Evolutionary conservation across 2,329 filamentous ascomycete genomes (phyloP).

Genomic region (Colletotrichum musae): DNA sequence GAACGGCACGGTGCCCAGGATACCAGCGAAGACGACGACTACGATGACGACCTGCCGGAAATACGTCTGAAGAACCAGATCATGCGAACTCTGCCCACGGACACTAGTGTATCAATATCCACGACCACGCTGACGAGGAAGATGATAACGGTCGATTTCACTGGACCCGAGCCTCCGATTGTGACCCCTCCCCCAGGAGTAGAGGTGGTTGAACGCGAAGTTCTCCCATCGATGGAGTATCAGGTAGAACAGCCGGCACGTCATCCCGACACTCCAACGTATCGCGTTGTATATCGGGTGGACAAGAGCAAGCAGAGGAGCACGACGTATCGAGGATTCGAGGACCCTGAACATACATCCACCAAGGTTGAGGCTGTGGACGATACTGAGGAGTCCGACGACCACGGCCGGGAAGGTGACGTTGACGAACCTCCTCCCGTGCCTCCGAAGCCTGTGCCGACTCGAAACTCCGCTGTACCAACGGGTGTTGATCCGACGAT

Average conservation of each 20-base stretch:
- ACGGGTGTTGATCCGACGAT: conserved; percentile 6
- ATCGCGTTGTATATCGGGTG: conserved; percentile 73
- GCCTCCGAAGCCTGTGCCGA: conserved; percentile 42
- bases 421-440: conserved; percentile 29
- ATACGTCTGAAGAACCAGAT: conserved; percentile 67
- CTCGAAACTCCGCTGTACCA: neutral
- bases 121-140: conserved; percentile 73
- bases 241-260: conserved; percentile 38
- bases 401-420: conserved; percentile 12
- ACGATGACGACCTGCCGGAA: conserved; percentile 61
- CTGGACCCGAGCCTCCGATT: conserved; percentile 64
- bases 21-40: conserved; percentile 49
- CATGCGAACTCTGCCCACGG: conserved; percentile 66
- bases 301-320: conserved; percentile 65
- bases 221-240: conserved; percentile 57
- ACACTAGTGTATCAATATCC: conserved; percentile 72
- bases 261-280: conserved; percentile 52
- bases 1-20: conserved; percentile 50
- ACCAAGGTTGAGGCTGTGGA: conserved; percentile 48
- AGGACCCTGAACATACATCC: conserved; percentile 48
- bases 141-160: conserved; percentile 75
- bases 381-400: conserved; percentile 41
- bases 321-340: conserved; percentile 53
- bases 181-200: conserved; percentile 71
- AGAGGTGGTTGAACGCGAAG: conserved; percentile 70